Base-by-base conservation (phyloP, 192 early-diverging fungal species). In the Gryganskiella cystojenkinii region DNA sequence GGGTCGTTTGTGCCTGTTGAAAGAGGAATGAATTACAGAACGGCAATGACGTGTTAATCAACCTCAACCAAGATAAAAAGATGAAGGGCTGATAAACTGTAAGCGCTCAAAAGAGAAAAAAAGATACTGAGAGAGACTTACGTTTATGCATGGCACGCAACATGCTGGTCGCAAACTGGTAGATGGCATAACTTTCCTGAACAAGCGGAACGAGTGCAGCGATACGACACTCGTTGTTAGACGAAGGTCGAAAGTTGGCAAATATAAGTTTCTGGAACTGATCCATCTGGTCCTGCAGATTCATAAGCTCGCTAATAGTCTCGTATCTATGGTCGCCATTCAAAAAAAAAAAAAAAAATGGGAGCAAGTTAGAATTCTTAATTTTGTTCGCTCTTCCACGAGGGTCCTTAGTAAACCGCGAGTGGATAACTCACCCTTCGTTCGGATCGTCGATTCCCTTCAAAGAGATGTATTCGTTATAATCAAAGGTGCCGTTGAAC, bases 361-460 rank as follows among this genome's bases (percentile, higher is more conserved):
- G n/a, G n/a, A n/a, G n/a, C n/a, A 63, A 14, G 13, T 30, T 34
- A 27, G 17, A 22, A 59, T 5, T 17, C 35, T 35, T 28, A 20
- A 28, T 6, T 17, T 20, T 19, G 2, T 4, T 20, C 35, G 35
- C 35, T 55, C 28, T 55, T 15, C 7, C 3, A 24, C 56, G 0
- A 17, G 8, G 42, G 15, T 11, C n/a, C 37, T n/a, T 35, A 34
- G 33, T n/a, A 3, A 27, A 13, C 15, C 13, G 10, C 33, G 35
- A 9, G 15, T 15, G 1, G 57, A 66, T 35, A 58, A 14, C 79
- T 4, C 79, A 93, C 84, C 97, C 97, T 86, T 97, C 97, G 80
- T 98, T 97, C n/a, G 97, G 97, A 81, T 98, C 97, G 64, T 96
- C 93, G 49, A 96, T 92, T 58, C 93, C 92, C 70, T 93, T 94